Base-by-base conservation (phyloP, 345 rosid species). In the Gynandropsis gynandra region DNA sequence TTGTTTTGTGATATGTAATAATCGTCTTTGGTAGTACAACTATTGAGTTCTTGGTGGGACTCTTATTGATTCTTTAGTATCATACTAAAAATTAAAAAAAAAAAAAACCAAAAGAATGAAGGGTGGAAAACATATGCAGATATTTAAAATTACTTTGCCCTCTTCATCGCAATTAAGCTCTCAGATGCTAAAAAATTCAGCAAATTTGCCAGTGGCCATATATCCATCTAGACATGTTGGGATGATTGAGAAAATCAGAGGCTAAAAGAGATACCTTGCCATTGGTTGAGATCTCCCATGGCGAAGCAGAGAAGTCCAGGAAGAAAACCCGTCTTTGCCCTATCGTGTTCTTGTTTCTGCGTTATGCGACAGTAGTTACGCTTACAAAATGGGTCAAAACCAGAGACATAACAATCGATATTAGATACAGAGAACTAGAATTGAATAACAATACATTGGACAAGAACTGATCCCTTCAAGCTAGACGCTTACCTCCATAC, bases 401-500 rank as follows among this genome's bases (percentile, higher is more conserved):
- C 29, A 24, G 29, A 24, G 29, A 5, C 29, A n/a, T n/a, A n/a
- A n/a, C n/a, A n/a, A n/a, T 18, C 21, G 64, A 17, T 46, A 20
- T 45, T 4, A 6, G 7, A 40, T 36, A 3, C 4, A 9, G 18
- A 24, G 15, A 38, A 14, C 41, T 24, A 24, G 56, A 19, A 29
- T 21, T 31, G 9, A 49, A 20, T 3, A 20, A 17, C 34, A 40
- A 46, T 8, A 17, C n/a, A n/a, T n/a, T n/a, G 17, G 51, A 56
- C 24, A 21, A 7, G 15, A 17, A 8, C 41, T 37, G n/a, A 4
- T 1, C 4, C 5, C 12, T 10, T 27, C 33, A 21, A 11, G 56
- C 32, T 52, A 16, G 41, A 51, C 62, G 6, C 79, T 72, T 45
- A 87, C 97, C 98, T 92, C 98, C 74, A 92, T 57, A 24, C 96